phyloP scores from a whole-genome alignment of 768 basidiomycete species.

The Psilocybe subaeruginosa region DNA sequence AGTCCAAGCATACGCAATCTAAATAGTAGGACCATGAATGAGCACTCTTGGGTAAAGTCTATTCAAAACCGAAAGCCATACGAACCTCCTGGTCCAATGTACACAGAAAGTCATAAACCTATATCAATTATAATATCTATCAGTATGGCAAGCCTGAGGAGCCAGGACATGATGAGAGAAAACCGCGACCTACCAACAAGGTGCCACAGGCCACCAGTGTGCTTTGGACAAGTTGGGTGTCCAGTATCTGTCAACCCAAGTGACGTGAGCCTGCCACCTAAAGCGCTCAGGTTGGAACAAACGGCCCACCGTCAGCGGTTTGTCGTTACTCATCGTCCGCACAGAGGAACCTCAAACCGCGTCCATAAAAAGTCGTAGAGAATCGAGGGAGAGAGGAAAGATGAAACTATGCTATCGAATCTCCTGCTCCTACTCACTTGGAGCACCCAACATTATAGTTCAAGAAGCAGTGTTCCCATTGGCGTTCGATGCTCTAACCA shows the following conservation, averaged over 20 bases:
- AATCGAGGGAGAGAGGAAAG: not conserved
- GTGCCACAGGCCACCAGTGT: slow-evolving; percentile 30
- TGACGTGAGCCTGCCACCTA: not conserved
- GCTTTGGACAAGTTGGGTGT: slow-evolving; percentile 27
- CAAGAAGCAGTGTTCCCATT: not conserved
- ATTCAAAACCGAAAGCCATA: not conserved
- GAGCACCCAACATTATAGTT: not conserved
- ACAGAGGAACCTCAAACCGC: not conserved
- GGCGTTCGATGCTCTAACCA: not conserved
- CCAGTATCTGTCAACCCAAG: slow-evolving; percentile 19
- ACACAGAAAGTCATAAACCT: slow-evolving; percentile 39
- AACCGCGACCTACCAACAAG: slow-evolving; percentile 22
- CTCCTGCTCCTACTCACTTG: no score
- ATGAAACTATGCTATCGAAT: not conserved
- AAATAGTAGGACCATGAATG: not conserved
- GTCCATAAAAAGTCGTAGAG: not conserved
- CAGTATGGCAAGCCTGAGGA: no score
- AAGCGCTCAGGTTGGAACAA: not conserved
- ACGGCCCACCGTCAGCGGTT: slow-evolving; percentile 11
- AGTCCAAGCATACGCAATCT: slow-evolving; percentile 39
- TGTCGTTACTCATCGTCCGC: not conserved
- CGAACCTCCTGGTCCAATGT: slow-evolving; percentile 39
- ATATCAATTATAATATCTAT: not conserved
- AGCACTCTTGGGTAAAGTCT: not conserved
- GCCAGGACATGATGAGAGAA: not conserved